phyloP scores from a whole-genome alignment of 2,329 filamentous ascomycete genomes.

The Claviceps humidiphila region DNA sequence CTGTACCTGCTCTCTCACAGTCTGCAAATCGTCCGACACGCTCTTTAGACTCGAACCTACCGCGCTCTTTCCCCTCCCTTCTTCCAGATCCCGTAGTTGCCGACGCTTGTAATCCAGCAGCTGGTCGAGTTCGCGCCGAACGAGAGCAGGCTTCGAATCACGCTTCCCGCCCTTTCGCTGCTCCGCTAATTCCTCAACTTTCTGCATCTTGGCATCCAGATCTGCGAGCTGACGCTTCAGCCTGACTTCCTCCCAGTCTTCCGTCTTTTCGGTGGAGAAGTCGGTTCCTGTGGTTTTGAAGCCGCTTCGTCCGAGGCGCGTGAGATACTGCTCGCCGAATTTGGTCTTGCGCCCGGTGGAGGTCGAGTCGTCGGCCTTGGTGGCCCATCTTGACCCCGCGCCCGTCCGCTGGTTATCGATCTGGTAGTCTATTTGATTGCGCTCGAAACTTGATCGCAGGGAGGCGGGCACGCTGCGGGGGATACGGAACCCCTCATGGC shows the following conservation, averaged over 20 bases:
- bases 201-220: slow-evolving; percentile 74
- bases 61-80: slow-evolving; percentile 53
- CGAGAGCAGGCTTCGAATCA: slow-evolving; percentile 73
- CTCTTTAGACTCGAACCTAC: slow-evolving; percentile 62
- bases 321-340: slow-evolving; percentile 94
- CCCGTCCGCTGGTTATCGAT: slow-evolving; percentile 57
- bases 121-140: slow-evolving; percentile 89
- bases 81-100: slow-evolving; percentile 62
- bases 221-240: slow-evolving; percentile 86
- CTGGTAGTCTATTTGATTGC: slow-evolving; percentile 94
- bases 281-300: slow-evolving; percentile 81
- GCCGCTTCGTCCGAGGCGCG: slow-evolving; percentile 69
- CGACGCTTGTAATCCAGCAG: slow-evolving; percentile 88
- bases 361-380: slow-evolving; percentile 66
- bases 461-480: slow-evolving; percentile 83
- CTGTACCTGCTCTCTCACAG: slow-evolving; percentile 89
- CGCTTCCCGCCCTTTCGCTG: slow-evolving; percentile 50
- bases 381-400: slow-evolving; percentile 64
- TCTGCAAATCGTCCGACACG: slow-evolving; percentile 72
- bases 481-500: slow-evolving; percentile 90
- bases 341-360: slow-evolving; percentile 84
- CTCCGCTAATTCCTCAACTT: slow-evolving; percentile 63
- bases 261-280: slow-evolving; percentile 71
- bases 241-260: slow-evolving; percentile 96
- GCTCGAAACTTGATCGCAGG: slow-evolving; percentile 83